phyloP scores from a whole-genome alignment of 176 grass and related monocot species.

The Hordeum vulgare region MorexV3_pseudomolecules_assembly NC_058523.1:18063795-18064294 shows the following conservation, averaged over 20 bases:
- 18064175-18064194: neutral
- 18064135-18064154: neutral
- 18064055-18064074: slow-evolving; percentile 10
- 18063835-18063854: neutral
- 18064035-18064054: neutral
- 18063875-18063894: neutral
- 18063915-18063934: slow-evolving; percentile 7
- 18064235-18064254: neutral
- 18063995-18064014: neutral
- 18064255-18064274: neutral
- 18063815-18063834: neutral
- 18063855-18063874: neutral
- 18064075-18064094: neutral
- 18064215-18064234: neutral
- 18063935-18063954: neutral
- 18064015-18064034: neutral
- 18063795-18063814: too few relatives aligned
- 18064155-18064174: neutral
- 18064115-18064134: neutral
- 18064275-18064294: neutral
- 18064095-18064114: neutral
- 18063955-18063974: neutral
- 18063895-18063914: neutral
- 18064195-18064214: neutral
- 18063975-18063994: neutral